Evolutionary conservation across 2,329 filamentous ascomycete genomes (phyloP), one percentile per base, ranked within the genome.

Genomic region (Cadophora sp.): DNA sequence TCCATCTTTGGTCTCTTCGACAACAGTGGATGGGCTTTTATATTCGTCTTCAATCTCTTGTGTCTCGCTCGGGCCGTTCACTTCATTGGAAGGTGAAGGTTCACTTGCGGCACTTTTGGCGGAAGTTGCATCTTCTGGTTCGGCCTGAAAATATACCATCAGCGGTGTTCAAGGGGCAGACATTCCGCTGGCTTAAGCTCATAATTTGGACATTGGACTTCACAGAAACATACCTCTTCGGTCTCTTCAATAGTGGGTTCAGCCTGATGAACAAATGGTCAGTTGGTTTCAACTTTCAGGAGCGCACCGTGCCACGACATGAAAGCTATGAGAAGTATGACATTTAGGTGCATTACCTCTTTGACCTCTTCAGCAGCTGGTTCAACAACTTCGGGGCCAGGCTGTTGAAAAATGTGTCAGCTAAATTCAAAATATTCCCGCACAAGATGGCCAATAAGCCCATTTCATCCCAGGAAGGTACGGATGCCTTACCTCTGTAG

Each of bases 1-100:
- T 4, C 53, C 29, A 14, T 71, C 68, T 22, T 48, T 62, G 40
- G 27, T 7, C 7, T 62, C 59, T 48, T 65, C 55, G 53, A 40
- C 43, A 16, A 31, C 50, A 37, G 31, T 24, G 11, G 37, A 37
- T 43, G 7, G 22, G 26, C 29, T 24, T 43, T 64, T n/a, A 12
- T 5, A 29, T 58, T 64, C 37, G 26, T 19, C 34, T 19, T 66
- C 64, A 46, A 34, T 34, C 24, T 59, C 46, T 50, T 63, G 51
- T 8, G 40, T 51, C 55, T 51, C 63, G 12, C 29, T 43, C 16
- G 26, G 24, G 4, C 31, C 27, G 12, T 64, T 24, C 3, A 31
- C 16, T n/a, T 22, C 56, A n/a, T 22, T 24, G 11, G 22, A 40
- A 24, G 1, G 16, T 43, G 40, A 19, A 19, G 40, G 12, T 43